A percentile compares a stretch with the other conserved stretches of the same genome.
Evolutionary conservation across 768 basidiomycete genomes (phyloP).

Genomic region (Pulveroboletus ravenelii): DNA sequence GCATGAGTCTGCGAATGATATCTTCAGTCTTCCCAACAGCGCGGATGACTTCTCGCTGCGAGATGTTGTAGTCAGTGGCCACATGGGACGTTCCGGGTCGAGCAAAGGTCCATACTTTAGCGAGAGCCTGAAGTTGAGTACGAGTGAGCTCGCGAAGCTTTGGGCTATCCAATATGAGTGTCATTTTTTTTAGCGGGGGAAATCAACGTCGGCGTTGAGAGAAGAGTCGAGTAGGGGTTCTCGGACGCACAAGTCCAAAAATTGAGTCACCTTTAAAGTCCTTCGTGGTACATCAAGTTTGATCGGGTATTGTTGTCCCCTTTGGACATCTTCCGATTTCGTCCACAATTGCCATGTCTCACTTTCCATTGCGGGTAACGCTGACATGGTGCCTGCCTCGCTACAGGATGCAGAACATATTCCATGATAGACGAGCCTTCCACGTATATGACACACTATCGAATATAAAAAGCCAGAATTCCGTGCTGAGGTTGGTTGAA

Average conservation of each 20-base stretch:
- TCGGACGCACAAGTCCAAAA: background rate
- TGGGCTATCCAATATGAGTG: slow-evolving; percentile 12
- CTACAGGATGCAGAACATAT: background rate
- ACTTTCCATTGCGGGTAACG: no score
- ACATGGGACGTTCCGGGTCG: background rate
- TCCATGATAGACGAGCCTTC: background rate
- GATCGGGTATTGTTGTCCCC: background rate
- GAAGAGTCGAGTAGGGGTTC: background rate
- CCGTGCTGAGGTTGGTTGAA: no score
- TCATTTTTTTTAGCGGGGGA: background rate
- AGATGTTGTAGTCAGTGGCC: background rate
- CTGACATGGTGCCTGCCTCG: background rate
- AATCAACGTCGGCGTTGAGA: background rate
- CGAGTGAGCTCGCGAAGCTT: slow-evolving; percentile 19
- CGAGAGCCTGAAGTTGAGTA: slow-evolving; percentile 21
- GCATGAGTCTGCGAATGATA: slow-evolving; percentile 23
- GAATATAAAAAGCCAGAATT: background rate
- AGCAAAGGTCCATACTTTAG: slow-evolving; percentile 15
- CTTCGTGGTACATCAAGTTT: background rate
- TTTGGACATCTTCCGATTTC: background rate
- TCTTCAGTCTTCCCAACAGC: slow-evolving; percentile 26
- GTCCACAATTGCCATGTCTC: no score
- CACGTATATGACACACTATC: background rate
- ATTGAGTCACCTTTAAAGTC: background rate
- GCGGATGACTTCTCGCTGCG: slow-evolving; percentile 23